Evolutionary conservation across 192 early-diverging fungal genomes (phyloP), one percentile per base, ranked within the genome.

Genomic region (Haplosporangium gracile): DNA sequence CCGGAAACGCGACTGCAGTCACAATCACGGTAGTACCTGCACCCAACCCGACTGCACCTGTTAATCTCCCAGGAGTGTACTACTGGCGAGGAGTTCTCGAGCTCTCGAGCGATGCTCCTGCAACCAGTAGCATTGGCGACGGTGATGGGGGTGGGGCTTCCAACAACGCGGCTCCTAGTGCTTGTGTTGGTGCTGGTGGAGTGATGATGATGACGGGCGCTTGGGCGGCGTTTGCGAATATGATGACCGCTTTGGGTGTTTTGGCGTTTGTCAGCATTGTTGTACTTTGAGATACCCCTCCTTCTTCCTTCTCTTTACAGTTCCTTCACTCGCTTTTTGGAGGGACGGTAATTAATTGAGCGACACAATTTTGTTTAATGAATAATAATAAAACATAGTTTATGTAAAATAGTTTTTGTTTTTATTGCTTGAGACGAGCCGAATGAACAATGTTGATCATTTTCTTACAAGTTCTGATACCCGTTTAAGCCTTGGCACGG

Each of bases 401-500:
- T 71, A 39, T 34, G 60, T 10, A 39, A 29, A 39, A 6, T 10
- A 34, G 20, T n/a, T 15, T 8, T 26, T 57, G 4, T 34, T 16
- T 38, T 29, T 13, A n/a, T 68, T 38, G 2, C 4, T n/a, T 45
- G 13, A 15, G n/a, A n/a, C n/a, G 38, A 60, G 60, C 13, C 32
- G 60, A 18, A 42, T 22, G 9, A 71, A 34, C 70, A 26, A 2
- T 2, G 11, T 43, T 13, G 40, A 1, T 13, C 5, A 42, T 4
- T n/a, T 22, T 22, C 40, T 1, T 24, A 13, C n/a, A 11, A 38
- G 18, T 18, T 9, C 38, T 1, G 29, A 47, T 18, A 57, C 20
- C 1, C 26, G 2, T 53, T 81, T 88, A 92, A 16, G 90, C 81
- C 83, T 92, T 92, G 53, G 89, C 80, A 32, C 81, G 74, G 26